Percentiles rank a stretch among this genome's conserved stretches.
phyloP scores from a whole-genome alignment of 1,284 basidiomycete genomes.

The Leucoagaricus sp. region DNA sequence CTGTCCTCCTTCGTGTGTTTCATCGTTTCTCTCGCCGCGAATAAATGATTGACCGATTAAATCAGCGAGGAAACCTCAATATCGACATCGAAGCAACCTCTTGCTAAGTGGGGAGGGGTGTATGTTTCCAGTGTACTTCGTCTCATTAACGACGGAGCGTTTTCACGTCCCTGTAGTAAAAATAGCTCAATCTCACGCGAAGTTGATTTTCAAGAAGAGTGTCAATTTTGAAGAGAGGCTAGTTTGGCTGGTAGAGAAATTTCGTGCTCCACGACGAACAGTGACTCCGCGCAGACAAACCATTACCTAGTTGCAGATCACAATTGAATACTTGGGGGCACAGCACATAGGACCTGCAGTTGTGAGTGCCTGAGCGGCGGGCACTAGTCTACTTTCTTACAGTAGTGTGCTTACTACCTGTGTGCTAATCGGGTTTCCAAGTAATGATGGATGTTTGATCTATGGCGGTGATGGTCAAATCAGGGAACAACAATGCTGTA shows the following conservation, averaged over 20 bases:
- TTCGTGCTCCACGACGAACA: not conserved
- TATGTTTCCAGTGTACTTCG: not conserved
- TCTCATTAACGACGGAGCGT: not conserved
- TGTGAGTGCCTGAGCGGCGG: not conserved
- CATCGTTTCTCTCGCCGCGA: not conserved
- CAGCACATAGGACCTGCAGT: not conserved
- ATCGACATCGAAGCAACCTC: conserved; percentile 20
- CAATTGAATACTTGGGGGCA: not conserved
- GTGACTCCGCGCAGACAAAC: not conserved
- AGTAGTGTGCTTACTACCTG: not conserved
- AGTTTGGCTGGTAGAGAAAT: too few relatives aligned
- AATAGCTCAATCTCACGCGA: conserved; percentile 1
- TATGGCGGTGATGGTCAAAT: not conserved
- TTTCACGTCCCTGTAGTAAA: not conserved
- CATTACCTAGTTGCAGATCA: not conserved
- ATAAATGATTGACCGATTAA: conserved; percentile 10
- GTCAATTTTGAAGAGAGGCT: not conserved
- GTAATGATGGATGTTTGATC: not conserved
- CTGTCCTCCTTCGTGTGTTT: conserved; percentile 22
- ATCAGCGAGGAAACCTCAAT: conserved; percentile 15
- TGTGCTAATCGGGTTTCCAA: not conserved
- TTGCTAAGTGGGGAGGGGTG: conserved; percentile 10
- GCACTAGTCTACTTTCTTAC: not conserved
- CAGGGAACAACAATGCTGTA: not conserved
- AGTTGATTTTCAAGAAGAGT: not conserved